Percentiles rank a stretch among this genome's conserved stretches.
Evolutionary conservation across 768 basidiomycete species (phyloP).

Genomic region (Rhodotorula taiwanensis): DNA sequence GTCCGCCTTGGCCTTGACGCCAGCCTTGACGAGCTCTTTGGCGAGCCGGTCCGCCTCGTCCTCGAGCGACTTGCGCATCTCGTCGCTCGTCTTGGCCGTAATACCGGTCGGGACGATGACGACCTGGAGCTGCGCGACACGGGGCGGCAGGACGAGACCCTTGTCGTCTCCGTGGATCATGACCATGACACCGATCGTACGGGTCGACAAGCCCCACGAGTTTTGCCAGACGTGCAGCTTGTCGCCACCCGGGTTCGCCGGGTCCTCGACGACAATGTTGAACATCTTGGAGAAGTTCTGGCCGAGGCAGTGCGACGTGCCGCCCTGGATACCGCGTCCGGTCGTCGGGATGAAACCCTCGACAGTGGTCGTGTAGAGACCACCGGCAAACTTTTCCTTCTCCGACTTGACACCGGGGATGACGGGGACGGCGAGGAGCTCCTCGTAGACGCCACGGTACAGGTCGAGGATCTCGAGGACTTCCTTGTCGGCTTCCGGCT

Average conservation of each 20-base stretch:
- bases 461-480: conserved; percentile 90
- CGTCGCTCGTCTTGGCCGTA: conserved; percentile 63
- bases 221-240: conserved; percentile 94
- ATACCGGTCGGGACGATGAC: conserved; percentile 90
- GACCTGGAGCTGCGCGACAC: conserved; percentile 86
- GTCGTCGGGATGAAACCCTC: conserved; percentile 97
- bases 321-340: conserved; percentile 94
- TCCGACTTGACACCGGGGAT: conserved; percentile 95
- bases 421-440: conserved; percentile 93
- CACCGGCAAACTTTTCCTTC: conserved; percentile 98
- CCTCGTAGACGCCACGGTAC: conserved; percentile 91
- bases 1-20: conserved; percentile 80
- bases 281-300: conserved; percentile 99
- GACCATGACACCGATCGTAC: conserved; percentile 96
- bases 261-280: conserved; percentile 93
- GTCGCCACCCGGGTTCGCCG: conserved; percentile 53
- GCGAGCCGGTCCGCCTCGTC: conserved; percentile 71
- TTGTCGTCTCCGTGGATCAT: conserved; percentile 99
- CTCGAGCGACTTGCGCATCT: conserved; percentile 61
- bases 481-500: conserved; percentile 81
- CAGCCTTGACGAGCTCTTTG: conserved; percentile 59
- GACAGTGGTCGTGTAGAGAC: conserved; percentile 92
- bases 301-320: conserved; percentile 94
- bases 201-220: conserved; percentile 95
- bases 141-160: conserved; percentile 91